These are phyloP conservation scores for Blastocystis hominis DNA, from an alignment of 352 stramenopile genomes.

Conservation along the genomic window DNA sequence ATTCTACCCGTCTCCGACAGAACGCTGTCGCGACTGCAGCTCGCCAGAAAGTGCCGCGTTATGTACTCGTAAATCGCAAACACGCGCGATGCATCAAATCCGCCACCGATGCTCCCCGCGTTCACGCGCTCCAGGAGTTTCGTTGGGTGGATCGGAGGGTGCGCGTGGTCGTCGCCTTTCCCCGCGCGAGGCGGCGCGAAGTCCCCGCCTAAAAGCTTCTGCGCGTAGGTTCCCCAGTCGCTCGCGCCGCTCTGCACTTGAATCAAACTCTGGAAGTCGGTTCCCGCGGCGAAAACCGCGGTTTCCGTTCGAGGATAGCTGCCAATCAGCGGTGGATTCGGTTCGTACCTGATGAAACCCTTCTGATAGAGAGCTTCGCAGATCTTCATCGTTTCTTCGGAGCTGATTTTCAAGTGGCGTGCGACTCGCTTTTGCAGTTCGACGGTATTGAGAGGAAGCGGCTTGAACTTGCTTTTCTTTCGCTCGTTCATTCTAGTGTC, in stretches of 20 bases:
- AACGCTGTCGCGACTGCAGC: constrained; percentile 81
- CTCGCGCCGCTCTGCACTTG: constrained; percentile 68
- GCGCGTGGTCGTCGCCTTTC: constrained; percentile 85
- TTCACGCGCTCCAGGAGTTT: constrained; percentile 75
- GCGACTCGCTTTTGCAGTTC: constrained; percentile 93
- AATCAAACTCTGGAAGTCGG: constrained; percentile 75
- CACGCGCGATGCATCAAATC: constrained; percentile 66
- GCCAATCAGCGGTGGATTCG: not conserved
- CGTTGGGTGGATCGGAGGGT: constrained; percentile 95
- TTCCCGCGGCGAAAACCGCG: constrained; percentile 87
- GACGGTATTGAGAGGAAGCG: constrained; percentile 90
- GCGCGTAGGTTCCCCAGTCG: constrained; percentile 73
- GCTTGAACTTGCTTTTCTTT: constrained; percentile 81
- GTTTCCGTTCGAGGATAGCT: constrained; percentile 97
- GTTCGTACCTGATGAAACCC: constrained; percentile 78
- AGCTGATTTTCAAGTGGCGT: constrained; percentile 84
- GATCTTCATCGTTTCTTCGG: constrained; percentile 87
- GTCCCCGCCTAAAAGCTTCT: constrained; percentile 65
- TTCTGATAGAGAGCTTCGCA: constrained; percentile 91
- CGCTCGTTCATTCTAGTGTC: constrained; percentile 27
- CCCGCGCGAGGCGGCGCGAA: constrained; percentile 77
- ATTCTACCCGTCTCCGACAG: constrained; percentile 4
- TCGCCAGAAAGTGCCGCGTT: constrained; percentile 91
- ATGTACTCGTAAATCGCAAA: constrained; percentile 92
- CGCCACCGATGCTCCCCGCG: constrained; percentile 46